Percentiles rank a stretch among this genome's conserved stretches.
These are phyloP conservation scores for Aureobasidium sp. DNA, from an alignment of 2,329 filamentous ascomycete genomes.

Conservation along the genomic window DNA sequence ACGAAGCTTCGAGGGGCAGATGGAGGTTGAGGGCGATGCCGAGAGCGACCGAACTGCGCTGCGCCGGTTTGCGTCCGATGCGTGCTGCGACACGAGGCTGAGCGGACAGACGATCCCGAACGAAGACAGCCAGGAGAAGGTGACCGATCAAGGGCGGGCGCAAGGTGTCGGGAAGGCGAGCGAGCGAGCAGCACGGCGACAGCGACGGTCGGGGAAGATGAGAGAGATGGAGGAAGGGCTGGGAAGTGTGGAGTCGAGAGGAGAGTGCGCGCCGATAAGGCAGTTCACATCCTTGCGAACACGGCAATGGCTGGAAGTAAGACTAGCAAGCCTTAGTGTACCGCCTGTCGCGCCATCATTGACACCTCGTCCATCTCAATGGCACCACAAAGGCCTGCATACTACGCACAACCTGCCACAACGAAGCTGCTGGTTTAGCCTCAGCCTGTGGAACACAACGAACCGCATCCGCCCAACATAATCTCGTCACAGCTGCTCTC, in stretches of 20 bases:
- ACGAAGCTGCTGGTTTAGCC: neutral
- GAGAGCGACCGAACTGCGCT: conserved; percentile 5
- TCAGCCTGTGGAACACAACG: neutral
- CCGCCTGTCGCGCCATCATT: conserved; percentile 8
- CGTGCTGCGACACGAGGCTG: neutral
- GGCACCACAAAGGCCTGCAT: neutral
- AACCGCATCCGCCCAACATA: neutral
- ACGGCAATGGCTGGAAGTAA: conserved; percentile 9
- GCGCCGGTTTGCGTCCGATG: neutral
- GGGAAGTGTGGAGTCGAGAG: conserved; percentile 9
- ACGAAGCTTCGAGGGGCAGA: conserved; percentile 4
- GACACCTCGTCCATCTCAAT: conserved; percentile 1
- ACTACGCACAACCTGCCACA: neutral
- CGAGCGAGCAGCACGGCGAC: conserved; percentile 1
- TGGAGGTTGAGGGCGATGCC: conserved; percentile 1
- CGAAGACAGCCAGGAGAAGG: neutral
- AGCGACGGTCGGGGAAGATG: conserved; percentile 1
- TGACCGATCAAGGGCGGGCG: neutral
- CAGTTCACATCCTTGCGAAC: conserved; percentile 6
- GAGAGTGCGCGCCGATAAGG: conserved; percentile 4
- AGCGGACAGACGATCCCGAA: neutral
- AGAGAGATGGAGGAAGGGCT: conserved; percentile 7
- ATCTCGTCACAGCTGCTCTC: neutral
- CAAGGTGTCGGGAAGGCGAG: neutral
- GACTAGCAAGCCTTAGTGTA: conserved; percentile 7